phyloP scores from a whole-genome alignment of 1,284 basidiomycete genomes.

The Nidula niveotomentosa region DNA sequence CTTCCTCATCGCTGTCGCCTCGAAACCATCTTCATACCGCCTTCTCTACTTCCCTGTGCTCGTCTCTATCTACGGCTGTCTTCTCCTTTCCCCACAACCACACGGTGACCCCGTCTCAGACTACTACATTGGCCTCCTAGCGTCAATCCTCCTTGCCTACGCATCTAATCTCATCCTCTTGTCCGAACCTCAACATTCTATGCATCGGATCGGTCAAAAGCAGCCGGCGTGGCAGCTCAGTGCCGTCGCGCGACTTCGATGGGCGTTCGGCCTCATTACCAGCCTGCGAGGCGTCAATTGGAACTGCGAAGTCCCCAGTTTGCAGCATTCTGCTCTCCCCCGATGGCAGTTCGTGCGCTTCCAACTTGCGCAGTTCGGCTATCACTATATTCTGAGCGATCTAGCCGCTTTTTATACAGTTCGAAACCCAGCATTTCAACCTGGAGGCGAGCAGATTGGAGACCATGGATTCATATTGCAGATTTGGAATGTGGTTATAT shows the following conservation, averaged over 20 bases:
- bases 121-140: constrained; percentile 5
- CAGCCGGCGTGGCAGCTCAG: constrained; percentile 1
- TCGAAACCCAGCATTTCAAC: background rate
- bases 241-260: constrained; percentile 5
- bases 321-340: constrained; percentile 6
- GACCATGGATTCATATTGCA: background rate
- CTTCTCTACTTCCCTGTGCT: background rate
- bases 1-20: background rate
- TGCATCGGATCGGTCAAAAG: constrained; percentile 6
- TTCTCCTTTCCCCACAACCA: background rate
- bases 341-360: constrained; percentile 7
- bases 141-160: constrained; percentile 1
- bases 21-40: background rate
- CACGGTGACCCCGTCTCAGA: background rate
- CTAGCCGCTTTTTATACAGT: background rate
- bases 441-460: background rate
- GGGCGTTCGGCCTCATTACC: constrained; percentile 8
- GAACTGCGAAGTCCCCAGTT: constrained; percentile 8
- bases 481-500: background rate
- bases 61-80: background rate
- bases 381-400: background rate
- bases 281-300: constrained; percentile 10
- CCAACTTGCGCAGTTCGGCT: background rate
- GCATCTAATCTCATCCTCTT: constrained; percentile 8
- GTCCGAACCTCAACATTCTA: constrained; percentile 4